These are phyloP conservation scores for Cicer arietinum DNA, from an alignment of 306 rosid genomes.

Conservation along the genomic window DNA sequence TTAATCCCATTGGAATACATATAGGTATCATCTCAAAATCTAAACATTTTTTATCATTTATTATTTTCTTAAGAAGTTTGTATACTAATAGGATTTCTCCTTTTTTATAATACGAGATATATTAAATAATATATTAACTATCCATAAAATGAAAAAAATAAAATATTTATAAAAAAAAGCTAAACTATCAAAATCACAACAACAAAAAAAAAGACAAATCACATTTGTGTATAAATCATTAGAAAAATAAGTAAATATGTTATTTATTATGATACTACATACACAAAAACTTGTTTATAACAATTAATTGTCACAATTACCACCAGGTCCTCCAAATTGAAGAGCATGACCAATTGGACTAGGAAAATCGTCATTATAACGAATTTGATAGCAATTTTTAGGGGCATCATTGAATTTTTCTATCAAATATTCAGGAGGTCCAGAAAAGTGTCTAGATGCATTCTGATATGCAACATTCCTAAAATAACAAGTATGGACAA, in stretches of 20 bases:
- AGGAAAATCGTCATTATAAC: neutral
- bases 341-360: neutral
- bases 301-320: neutral
- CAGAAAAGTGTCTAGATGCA: neutral
- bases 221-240: neutral
- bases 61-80: too few relatives aligned
- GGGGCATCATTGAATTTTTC: rapidly evolving
- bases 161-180: too few relatives aligned
- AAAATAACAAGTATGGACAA: neutral
- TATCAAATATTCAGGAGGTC: rapidly evolving
- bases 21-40: too few relatives aligned
- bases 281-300: too few relatives aligned
- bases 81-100: too few relatives aligned
- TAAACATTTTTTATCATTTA: too few relatives aligned
- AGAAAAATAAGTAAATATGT: neutral
- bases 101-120: too few relatives aligned
- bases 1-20: too few relatives aligned
- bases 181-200: too few relatives aligned
- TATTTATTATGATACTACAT: neutral
- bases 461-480: neutral
- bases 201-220: neutral
- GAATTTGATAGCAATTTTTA: neutral
- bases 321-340: constrained; percentile 10
- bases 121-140: too few relatives aligned
- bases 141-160: too few relatives aligned